These are phyloP conservation scores for Inga laurina DNA, from an alignment of 306 rosid species.

Conservation along the genomic window DNA sequence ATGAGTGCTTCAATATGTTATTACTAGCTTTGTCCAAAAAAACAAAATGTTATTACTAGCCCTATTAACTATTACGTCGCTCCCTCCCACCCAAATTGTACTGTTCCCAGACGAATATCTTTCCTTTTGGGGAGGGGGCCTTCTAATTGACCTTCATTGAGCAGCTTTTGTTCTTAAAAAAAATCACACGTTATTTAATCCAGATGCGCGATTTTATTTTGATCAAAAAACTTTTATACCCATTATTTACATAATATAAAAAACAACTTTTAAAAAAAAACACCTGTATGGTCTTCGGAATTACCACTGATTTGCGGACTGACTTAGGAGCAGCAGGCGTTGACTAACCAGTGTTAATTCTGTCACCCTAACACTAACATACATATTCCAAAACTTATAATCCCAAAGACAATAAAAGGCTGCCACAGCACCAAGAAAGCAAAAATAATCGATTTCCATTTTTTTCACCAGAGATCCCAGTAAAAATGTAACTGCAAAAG, in stretches of 20 bases:
- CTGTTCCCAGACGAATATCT: neutral
- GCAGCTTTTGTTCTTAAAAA: neutral
- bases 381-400: constrained; percentile 34
- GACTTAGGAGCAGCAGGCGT: constrained; percentile 28
- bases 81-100: neutral
- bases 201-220: neutral
- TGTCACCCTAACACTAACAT: constrained; percentile 23
- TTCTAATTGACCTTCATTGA: neutral
- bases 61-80: neutral
- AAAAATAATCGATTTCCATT: constrained; percentile 1
- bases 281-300: neutral
- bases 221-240: neutral
- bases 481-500: neutral
- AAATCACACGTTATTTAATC: too few relatives aligned
- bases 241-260: neutral
- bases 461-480: neutral
- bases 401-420: constrained; percentile 26
- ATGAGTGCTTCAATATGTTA: neutral
- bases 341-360: constrained; percentile 25
- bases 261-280: neutral
- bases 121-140: too few relatives aligned
- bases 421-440: constrained; percentile 4
- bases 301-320: constrained; percentile 29
- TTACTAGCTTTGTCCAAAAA: too few relatives aligned
- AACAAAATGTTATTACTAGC: neutral